Percentiles rank a stretch among this genome's conserved stretches.
Conservation (phyloP, 164 flowering plant genomes). For the Macadamia integrifolia region DNA sequence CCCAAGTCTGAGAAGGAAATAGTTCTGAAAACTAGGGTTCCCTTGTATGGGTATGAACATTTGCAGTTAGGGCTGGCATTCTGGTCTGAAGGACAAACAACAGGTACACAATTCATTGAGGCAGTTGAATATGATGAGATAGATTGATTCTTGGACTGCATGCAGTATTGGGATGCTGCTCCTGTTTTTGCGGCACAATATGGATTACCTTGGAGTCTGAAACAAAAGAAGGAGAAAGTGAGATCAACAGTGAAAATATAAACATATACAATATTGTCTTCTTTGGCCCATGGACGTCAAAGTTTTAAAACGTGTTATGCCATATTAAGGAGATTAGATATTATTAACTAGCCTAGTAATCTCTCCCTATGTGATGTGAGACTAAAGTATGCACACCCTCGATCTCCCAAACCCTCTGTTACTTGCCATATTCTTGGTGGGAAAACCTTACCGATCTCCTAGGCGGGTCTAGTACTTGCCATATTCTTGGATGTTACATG, state of each 20-base stretch:
- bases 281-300: too few relatives aligned
- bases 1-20: conserved; percentile 1
- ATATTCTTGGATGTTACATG: background rate
- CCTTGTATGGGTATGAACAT: conserved; percentile 15
- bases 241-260: background rate
- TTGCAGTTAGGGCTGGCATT: conserved; percentile 43
- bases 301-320: too few relatives aligned
- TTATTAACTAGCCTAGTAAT: too few relatives aligned
- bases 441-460: too few relatives aligned
- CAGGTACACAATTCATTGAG: conserved; percentile 20
- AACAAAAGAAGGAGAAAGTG: background rate
- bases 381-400: too few relatives aligned
- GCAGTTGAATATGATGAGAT: conserved; percentile 29
- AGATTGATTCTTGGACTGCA: conserved; percentile 5
- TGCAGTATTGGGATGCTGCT: conserved; percentile 22
- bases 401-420: too few relatives aligned
- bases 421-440: too few relatives aligned
- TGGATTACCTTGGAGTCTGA: conserved; percentile 34
- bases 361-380: too few relatives aligned
- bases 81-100: conserved; percentile 27
- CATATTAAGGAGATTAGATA: too few relatives aligned
- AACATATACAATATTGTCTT: too few relatives aligned
- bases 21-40: too few relatives aligned
- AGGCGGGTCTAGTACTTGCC: too few relatives aligned
- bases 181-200: conserved; percentile 24